Evolutionary conservation across 352 stramenopile genomes (phyloP), one percentile per base, ranked within the genome.

Genomic region (Globisporangium abappressorium): DNA sequence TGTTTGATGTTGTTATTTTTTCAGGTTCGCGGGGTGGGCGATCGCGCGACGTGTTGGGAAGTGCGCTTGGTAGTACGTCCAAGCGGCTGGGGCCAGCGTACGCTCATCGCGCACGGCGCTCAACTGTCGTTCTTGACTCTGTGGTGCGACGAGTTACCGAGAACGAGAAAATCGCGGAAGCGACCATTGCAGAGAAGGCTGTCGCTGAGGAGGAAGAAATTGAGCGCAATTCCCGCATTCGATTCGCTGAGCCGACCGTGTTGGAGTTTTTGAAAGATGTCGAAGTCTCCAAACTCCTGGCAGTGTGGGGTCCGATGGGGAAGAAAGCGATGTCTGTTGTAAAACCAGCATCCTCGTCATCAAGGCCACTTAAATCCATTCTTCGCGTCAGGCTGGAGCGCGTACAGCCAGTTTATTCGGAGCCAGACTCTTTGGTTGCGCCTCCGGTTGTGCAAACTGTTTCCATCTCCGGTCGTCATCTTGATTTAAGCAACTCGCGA

Each of bases 361-460:
- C 47, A 12, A 56, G 41, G 33, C 65, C 74, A 33, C 62, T 75
- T 41, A 74, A 85, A 5, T 77, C 66, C 0, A 73, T 76, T 28
- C 67, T 65, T 18, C 76, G 71, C 9, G 64, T 76, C 24, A 57
- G 65, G 38, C 74, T 76, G 33, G 93, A 62, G 38, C 57, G 49
- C 2, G 26, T 28, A 9, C 47, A 61, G 33, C 57, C 24, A 75
- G 34, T 83, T 79, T 65, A 81, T 84, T 3, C 91, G 57, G 22
- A 95, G 70, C 34, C 91, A 61, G 33, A 95, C 60, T 51, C 81
- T 72, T 54, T 94, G 77, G 56, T 85, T 62, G 41, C 92, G 90
- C 65, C 65, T 20, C 65, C 65, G 24, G 36, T 60, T 14, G 85
- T 71, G 85, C 86, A 41, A 95, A 72, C 30, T 92, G 43, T 68